phyloP scores from a whole-genome alignment of 2,329 filamentous ascomycete species.

The Clonostachys rosea region DNA sequence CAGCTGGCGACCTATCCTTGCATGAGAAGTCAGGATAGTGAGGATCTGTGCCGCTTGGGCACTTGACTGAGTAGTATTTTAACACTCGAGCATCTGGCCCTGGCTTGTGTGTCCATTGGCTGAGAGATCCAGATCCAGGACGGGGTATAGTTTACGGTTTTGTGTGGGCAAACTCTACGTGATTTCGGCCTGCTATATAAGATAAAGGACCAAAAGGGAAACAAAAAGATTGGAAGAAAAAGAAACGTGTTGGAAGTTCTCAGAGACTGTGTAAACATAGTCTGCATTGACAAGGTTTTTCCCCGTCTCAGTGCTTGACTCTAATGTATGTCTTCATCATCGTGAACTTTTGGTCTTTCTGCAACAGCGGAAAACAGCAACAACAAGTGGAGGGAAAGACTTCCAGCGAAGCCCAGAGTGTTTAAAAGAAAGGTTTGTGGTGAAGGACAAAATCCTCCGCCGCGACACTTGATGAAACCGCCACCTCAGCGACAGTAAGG shows the following conservation, averaged over 20 bases:
- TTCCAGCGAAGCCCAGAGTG: slow-evolving; percentile 10
- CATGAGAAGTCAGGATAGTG: too few relatives aligned
- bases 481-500: slow-evolving; percentile 10
- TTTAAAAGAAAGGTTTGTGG: slow-evolving; percentile 7
- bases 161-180: neutral
- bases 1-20: too few relatives aligned
- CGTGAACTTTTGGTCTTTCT: slow-evolving; percentile 4
- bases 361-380: neutral
- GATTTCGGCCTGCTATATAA: neutral
- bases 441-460: neutral
- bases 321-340: slow-evolving; percentile 12
- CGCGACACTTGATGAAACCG: too few relatives aligned
- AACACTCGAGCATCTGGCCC: too few relatives aligned
- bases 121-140: too few relatives aligned
- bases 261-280: slow-evolving; percentile 9
- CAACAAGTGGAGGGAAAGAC: slow-evolving; percentile 1
- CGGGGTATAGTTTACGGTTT: too few relatives aligned
- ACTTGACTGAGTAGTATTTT: too few relatives aligned
- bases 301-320: slow-evolving; percentile 13
- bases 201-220: neutral
- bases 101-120: too few relatives aligned
- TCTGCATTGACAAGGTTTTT: slow-evolving; percentile 5
- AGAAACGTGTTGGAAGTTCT: slow-evolving; percentile 3
- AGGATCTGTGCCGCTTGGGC: too few relatives aligned
- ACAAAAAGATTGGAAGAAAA: neutral